Base-by-base conservation (phyloP, 2,329 filamentous ascomycete genomes). In the Fusarium incarnatum region DNA sequence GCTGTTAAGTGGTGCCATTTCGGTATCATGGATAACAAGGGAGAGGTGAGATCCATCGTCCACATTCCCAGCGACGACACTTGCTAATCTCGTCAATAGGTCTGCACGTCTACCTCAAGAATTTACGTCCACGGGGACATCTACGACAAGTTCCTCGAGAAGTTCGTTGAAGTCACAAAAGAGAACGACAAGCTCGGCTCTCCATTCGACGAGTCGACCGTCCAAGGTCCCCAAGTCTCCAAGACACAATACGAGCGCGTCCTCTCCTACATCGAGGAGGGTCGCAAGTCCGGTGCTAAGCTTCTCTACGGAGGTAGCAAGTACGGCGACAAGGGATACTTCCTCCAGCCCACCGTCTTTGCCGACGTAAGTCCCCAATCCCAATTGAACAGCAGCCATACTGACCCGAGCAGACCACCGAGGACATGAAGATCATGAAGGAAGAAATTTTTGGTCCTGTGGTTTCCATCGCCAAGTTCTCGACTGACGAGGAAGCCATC, bases 221-320 rank as follows among this genome's bases (percentile, higher is more conserved):
- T 87, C 79, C 89, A 91, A 75, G 90, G 90, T 0, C 90, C 90
- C 0, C 89, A 91, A 74, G 86, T 91, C 56, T 88, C 88, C 8
- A 88, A 89, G 76, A 77, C 83, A 20, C 90, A 92, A 75, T 89
- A 88, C 69, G 88, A 91, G 52, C 83, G 87, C 18, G 85, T 93
- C 1, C 81, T 92, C 20, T 85, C 83, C 2, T 93, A 91, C 77
- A 88, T 93, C 45, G 85, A 92, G 60, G 75, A 83, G 37, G 90
- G 89, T 10, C 90, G 90, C 76, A 83, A 83, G 10, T 87, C 89
- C 72, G 90, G 89, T 20, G 87, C 89, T 1, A 88, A 81, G 3
- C 82, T 92, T 5, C 80, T 84, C 18, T 81, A 79, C 18, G 79
- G 79, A 8, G 76, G 76, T 0, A 67, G 44, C 13, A 73, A 67